Percentiles rank a stretch among this genome's conserved stretches.
Evolutionary conservation across 1,284 basidiomycete genomes (phyloP).

Genomic region (Leccinum subrobustum): DNA sequence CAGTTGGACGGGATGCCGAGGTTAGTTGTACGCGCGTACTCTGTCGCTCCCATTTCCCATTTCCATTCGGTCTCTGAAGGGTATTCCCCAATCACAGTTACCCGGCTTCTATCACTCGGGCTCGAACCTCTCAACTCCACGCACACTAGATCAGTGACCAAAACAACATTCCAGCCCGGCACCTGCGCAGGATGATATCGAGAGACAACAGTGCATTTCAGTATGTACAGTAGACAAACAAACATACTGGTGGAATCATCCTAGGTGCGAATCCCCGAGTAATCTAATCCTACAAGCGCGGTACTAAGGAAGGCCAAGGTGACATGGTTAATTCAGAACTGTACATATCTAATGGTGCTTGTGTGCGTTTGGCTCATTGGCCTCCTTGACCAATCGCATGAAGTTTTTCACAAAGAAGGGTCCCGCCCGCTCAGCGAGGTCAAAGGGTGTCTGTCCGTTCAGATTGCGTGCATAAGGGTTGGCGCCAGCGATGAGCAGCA

Average conservation of each 20-base stretch:
- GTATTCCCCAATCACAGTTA: no score
- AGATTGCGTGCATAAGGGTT: neutral
- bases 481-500: neutral
- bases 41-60: no score
- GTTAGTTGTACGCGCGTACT: constrained; percentile 1
- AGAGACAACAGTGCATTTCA: neutral
- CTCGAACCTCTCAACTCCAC: no score
- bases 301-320: no score
- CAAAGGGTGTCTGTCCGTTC: neutral
- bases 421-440: neutral
- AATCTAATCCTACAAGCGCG: no score
- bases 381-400: neutral
- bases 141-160: neutral
- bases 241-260: neutral
- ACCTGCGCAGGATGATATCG: neutral
- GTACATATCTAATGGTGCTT: no score
- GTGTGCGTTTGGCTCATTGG: neutral
- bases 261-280: neutral
- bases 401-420: neutral
- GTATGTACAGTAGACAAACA: neutral
- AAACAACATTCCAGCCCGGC: neutral
- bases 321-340: no score
- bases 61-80: no score
- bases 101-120: no score
- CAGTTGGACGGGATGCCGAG: constrained; percentile 10